Evolutionary conservation across 1,284 basidiomycete genomes (phyloP), one percentile per base, ranked within the genome.

Genomic region (Earliella scabrosa): DNA sequence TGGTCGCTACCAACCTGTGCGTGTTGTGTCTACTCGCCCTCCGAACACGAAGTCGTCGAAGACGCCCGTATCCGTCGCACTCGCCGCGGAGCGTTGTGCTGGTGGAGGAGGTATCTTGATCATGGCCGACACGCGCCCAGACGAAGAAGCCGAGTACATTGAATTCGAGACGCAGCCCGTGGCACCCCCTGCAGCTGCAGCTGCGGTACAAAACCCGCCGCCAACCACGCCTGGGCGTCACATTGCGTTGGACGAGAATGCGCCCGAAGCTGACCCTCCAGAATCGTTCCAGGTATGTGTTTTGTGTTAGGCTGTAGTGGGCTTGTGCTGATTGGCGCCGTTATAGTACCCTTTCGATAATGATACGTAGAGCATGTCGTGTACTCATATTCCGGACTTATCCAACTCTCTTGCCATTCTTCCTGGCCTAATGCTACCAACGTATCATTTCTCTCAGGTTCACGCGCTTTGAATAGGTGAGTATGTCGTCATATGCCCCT

Each of bases 1-100:
- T 10, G 80, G 86, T 18, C 85, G 95, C 50, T 98, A 94, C 73
- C 87, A 91, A 59, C 96, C 97, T n/a, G 91, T 98, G 13, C 86
- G 96, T 45, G 83, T 92, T 0, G 85, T 96, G 32, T 88, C 87
- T 20, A 78, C 81, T 21, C 76, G 77, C 41, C 62, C 75, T 10
- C 67, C 74, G 16, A 62, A 74, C 16, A 60, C 71, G 18, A 83
- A 77, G 65, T 60, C 70, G 0, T 59, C 57, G 31, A 62, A 66
- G 58, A 61, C 65, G 21, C 39, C 65, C 26, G 52, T 61, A 32
- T 56, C 65, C 31, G 52, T 73, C 29, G 74, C 71, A 10, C 56
- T 75, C 35, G 68, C 76, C 21, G 77, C 83, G 23, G 85, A 89
- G 65, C 83, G 81, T 60, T 85, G 82, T 63, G 87, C 83, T 38